A percentile compares a stretch with the other conserved stretches of the same genome.
Conservation (phyloP, 148 eudicot genomes). For the Rhododendron griersonianum region DNA sequence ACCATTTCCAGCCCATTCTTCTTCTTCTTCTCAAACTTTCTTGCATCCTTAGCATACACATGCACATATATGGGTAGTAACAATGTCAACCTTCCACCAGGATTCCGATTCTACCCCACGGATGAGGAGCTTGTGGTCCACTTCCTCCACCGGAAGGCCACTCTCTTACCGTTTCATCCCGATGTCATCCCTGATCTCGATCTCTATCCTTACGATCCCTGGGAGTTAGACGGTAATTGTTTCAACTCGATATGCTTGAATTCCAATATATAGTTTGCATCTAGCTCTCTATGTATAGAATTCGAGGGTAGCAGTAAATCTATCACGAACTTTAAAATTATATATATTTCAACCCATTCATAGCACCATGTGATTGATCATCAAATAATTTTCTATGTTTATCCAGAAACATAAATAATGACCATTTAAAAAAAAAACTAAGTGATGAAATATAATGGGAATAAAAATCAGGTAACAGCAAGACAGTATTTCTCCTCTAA, state of each 20-base stretch:
- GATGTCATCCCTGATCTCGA: conserved; percentile 91
- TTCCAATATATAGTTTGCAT: too few relatives aligned
- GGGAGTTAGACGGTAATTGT: conserved; percentile 62
- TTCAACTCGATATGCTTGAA: not conserved
- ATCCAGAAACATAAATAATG: not conserved
- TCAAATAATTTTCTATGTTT: not conserved
- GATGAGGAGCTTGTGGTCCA: conserved; percentile 91
- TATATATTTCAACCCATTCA: not conserved
- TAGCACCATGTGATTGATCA: not conserved
- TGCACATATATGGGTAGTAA: conserved; percentile 31
- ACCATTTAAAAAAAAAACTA: not conserved
- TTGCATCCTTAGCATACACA: not conserved
- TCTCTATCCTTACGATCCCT: conserved; percentile 72
- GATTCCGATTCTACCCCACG: conserved; percentile 77
- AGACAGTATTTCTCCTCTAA: not conserved
- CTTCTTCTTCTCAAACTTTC: not conserved
- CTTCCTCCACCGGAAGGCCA: conserved; percentile 73
- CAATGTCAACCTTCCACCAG: conserved; percentile 63
- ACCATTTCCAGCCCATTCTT: conserved; percentile 7
- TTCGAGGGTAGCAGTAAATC: too few relatives aligned
- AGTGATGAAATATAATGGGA: not conserved
- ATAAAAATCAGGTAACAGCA: not conserved
- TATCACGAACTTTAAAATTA: not conserved
- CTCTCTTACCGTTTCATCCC: conserved; percentile 66
- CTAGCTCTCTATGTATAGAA: too few relatives aligned